These are phyloP conservation scores for Clarireedia sp. DNA, from an alignment of 2,329 filamentous ascomycete species.

Conservation along the genomic window DNA sequence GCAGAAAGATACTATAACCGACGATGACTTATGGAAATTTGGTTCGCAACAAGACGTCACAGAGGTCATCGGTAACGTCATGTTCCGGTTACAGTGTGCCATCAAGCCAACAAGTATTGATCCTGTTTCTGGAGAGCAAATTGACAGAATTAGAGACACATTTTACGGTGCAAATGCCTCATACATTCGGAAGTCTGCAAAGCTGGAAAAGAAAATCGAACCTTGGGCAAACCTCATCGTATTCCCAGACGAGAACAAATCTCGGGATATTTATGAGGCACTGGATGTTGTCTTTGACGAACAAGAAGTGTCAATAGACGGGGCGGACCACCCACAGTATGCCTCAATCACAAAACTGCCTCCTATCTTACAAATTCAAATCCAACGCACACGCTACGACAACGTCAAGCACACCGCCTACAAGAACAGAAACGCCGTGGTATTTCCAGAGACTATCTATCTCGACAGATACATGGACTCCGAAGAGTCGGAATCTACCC, in stretches of 20 bases:
- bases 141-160: constrained; percentile 68
- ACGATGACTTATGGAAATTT: constrained; percentile 30
- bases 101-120: constrained; percentile 64
- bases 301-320: constrained; percentile 62
- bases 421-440: constrained; percentile 72
- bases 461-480: constrained; percentile 82
- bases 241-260: constrained; percentile 42
- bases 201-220: constrained; percentile 35
- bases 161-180: constrained; percentile 57
- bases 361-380: constrained; percentile 80
- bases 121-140: constrained; percentile 61
- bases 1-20: constrained; percentile 21
- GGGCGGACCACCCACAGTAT: constrained; percentile 52
- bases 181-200: constrained; percentile 45
- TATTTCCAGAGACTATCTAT: constrained; percentile 73
- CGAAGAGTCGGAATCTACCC: constrained; percentile 43
- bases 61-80: constrained; percentile 87
- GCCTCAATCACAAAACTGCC: constrained; percentile 69
- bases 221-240: constrained; percentile 49
- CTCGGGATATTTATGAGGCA: constrained; percentile 68
- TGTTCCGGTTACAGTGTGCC: constrained; percentile 84
- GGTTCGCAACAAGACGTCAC: constrained; percentile 80
- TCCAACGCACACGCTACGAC: constrained; percentile 74
- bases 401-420: constrained; percentile 47
- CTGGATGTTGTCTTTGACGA: constrained; percentile 80